A percentile compares a stretch with the other conserved stretches of the same genome.
Evolutionary conservation across 2,329 filamentous ascomycete genomes (phyloP).

Genomic region (Metarhizium album): DNA sequence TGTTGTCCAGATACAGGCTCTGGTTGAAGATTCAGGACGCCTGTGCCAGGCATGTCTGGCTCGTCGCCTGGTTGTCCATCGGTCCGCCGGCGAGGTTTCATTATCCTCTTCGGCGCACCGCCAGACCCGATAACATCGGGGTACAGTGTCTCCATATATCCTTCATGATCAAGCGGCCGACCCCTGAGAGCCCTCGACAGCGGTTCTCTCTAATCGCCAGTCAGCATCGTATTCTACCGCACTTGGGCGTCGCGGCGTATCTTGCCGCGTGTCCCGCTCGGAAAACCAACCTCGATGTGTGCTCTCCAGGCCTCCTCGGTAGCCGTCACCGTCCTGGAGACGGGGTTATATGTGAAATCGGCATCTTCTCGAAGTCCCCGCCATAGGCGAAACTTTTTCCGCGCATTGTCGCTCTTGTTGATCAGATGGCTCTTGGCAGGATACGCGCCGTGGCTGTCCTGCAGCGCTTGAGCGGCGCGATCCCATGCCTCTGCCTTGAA

Average conservation of each 20-base stretch:
- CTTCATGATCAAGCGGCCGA: conserved; percentile 48
- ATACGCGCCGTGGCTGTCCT: conserved; percentile 43
- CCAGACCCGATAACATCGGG: conserved; percentile 50
- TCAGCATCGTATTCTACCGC: conserved; percentile 5
- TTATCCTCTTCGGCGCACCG: conserved; percentile 47
- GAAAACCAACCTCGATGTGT: conserved; percentile 42
- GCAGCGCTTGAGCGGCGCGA: conserved; percentile 41
- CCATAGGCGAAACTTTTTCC: conserved; percentile 53
- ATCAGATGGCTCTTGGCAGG: conserved; percentile 52
- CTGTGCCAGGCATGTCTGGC: conserved; percentile 36
- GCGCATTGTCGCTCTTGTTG: conserved; percentile 53
- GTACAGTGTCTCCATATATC: conserved; percentile 50
- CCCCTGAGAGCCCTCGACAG: conserved; percentile 46
- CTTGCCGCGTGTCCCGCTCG: not conserved
- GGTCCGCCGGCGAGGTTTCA: conserved; percentile 40
- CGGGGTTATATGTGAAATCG: conserved; percentile 43
- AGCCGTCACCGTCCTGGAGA: conserved; percentile 40
- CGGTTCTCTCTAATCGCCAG: conserved; percentile 39
- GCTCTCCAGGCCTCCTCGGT: conserved; percentile 46
- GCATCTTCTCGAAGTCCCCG: conserved; percentile 46
- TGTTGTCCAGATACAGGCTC: conserved; percentile 19
- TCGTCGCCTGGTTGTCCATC: conserved; percentile 36
- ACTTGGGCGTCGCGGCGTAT: not conserved
- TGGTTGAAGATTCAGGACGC: conserved; percentile 33
- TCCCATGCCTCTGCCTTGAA: conserved; percentile 54